Base-by-base conservation (phyloP, 305 asterid species). In the Fraxinus albicans region DNA sequence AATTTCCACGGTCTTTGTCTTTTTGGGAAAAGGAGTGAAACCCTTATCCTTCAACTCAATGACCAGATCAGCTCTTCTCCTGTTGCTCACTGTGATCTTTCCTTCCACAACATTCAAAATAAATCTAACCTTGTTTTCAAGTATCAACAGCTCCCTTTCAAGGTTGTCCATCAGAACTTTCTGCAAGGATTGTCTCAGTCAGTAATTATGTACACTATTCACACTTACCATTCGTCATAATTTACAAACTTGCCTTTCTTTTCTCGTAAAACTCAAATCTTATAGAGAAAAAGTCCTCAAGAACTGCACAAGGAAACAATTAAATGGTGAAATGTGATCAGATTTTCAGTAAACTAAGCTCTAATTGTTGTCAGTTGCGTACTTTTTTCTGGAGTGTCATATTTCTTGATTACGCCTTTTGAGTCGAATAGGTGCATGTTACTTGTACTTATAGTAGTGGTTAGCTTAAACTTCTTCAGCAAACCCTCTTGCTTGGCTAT, bases 361-460 rank as follows among this genome's bases (percentile, higher is more conserved):
- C 3, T 6, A 33, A 79, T 38, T 12, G 67, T 40, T 19, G 23
- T 70, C 36, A 53, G 67, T 40, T n/a, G 75, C 98, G 3, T 92
- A 95, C 99, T 94, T 84, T 94, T 94, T 83, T 96, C 99, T 31
- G 99, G 99, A 70, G 88, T 91, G 81, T 96, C 98, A 72, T 94
- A 96, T 89, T 92, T 96, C 95, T 92, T 96, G 58, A 96, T 94
- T 58, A 87, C 90, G 33, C 99, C 97, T 10, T 82, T 88, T 2
- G 97, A 65, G 82, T 96, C 99, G 79, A 94, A 93, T 17, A 96
- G 93, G 85, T 94, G 99, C 99, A 96, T 96, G 90, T 96, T 96
- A 77, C 88, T 90, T 76, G 98, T 96, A 90, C 92, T 87, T 44
- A 96, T 91, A 40, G 91, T 78, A 3, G 94, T 90, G 27, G 97